Evolutionary conservation across 1,139 yeast genomes (phyloP).

Genomic region (Meyerozyma guilliermondii): DNA sequence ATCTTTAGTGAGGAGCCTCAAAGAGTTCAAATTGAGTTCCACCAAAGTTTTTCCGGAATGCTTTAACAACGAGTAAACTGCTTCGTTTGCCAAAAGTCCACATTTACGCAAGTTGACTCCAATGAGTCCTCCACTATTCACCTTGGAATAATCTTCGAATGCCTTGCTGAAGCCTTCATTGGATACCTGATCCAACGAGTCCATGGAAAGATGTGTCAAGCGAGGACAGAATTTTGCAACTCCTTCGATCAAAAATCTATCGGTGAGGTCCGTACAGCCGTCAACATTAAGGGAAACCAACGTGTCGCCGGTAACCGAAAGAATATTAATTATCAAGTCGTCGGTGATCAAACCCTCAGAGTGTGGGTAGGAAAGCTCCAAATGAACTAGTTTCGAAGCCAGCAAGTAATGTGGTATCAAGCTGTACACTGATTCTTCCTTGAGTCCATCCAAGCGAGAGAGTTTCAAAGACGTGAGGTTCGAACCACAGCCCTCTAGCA

Average conservation of each 20-base stretch:
- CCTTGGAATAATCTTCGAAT: constrained; percentile 43
- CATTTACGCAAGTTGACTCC: constrained; percentile 66
- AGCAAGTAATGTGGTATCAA: constrained; percentile 58
- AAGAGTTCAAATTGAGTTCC: constrained; percentile 66
- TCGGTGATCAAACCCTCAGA: constrained; percentile 66
- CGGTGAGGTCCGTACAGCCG: constrained; percentile 72
- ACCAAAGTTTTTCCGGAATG: constrained; percentile 68
- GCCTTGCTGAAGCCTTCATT: constrained; percentile 58
- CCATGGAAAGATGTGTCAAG: constrained; percentile 50
- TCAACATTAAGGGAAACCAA: constrained; percentile 56
- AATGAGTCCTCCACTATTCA: constrained; percentile 54
- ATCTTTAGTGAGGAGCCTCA: constrained; percentile 50
- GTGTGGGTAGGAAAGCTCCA: constrained; percentile 69
- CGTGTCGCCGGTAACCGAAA: constrained; percentile 60
- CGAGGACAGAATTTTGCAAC: constrained; percentile 52
- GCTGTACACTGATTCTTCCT: constrained; percentile 52
- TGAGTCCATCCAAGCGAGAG: constrained; percentile 69
- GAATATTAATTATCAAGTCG: constrained; percentile 58
- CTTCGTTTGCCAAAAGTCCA: constrained; percentile 55
- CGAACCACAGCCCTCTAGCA: constrained; percentile 61
- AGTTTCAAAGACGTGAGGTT: constrained; percentile 45
- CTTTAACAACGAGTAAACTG: constrained; percentile 51
- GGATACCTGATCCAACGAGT: constrained; percentile 54
- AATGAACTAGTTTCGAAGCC: constrained; percentile 39
- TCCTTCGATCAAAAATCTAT: constrained; percentile 54